Base-by-base conservation (phyloP, 75 land plant species). In the Cupressus sempervirens region DNA sequence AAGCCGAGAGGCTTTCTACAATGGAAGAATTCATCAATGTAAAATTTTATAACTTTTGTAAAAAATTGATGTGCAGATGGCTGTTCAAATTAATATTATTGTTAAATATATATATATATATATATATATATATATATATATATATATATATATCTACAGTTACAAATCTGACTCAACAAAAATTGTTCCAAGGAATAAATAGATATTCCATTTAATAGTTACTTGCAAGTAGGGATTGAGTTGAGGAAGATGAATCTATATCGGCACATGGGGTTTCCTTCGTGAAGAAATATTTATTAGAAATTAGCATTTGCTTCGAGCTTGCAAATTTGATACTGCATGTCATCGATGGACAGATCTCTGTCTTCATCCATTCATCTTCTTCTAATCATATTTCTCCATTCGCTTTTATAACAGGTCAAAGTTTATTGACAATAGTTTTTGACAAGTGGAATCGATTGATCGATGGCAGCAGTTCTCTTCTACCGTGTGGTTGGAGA, bases 401-500 rank as follows among this genome's bases (percentile, higher is more conserved):
- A 87, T 43, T 83, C 90, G 53, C 87, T 88, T 65, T 87, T 91
- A 88, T 87, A 86, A 40, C 91, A 41, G 65, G 6, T 58, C n/a
- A n/a, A 67, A 16, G 74, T 14, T 4, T 43, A 23, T 26, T 32
- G 3, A 10, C 20, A 46, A n/a, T 23, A 11, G 6, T 7, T 0
- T 10, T 48, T 26, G 46, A 23, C 9, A 11, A 1, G 43, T 0
- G 10, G n/a, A 11, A 67, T 67, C 29, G 34, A 68, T 68, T 12
- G 73, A 58, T 58, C 5, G 13, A 95, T 95, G 95, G 95, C 94
- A 58, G 88, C 92, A 16, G 91, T 96, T 81, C 92, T 96, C 54
- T 77, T 93, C 75, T 90, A 92, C 85, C 95, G 91, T 81, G 96
- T 92, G 16, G 94, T 91, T 10, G 96, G 92, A 15, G 98, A 96